These are phyloP conservation scores for Yamadazyma jaroonii DNA, from an alignment of 1,139 yeast species.

Conservation along the genomic window DNA sequence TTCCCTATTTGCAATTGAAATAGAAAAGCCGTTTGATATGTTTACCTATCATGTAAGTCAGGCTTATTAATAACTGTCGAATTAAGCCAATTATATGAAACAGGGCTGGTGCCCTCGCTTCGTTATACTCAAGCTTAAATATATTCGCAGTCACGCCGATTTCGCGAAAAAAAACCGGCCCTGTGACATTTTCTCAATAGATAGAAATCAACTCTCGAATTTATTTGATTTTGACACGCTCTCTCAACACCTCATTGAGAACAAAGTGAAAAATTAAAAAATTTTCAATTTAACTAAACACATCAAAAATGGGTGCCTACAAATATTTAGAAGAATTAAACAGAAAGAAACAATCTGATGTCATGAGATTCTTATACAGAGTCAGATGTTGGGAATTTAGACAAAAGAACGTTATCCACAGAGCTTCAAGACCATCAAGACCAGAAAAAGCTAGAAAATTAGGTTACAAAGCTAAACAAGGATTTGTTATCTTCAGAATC, in stretches of 20 bases:
- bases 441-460: conserved; percentile 99
- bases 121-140: too few species aligned
- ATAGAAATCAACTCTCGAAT: too few species aligned
- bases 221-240: neutral
- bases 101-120: too few species aligned
- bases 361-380: conserved; percentile 96
- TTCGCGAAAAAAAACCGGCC: too few species aligned
- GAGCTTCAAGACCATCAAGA: conserved; percentile 98
- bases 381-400: conserved; percentile 99
- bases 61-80: too few species aligned
- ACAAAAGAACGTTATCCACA: conserved; percentile 98
- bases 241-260: neutral
- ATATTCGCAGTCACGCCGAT: too few species aligned
- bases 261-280: conserved; percentile 10
- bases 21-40: too few species aligned
- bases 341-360: conserved; percentile 99
- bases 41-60: too few species aligned
- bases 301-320: conserved; percentile 92
- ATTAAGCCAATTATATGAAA: too few species aligned
- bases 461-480: conserved; percentile 99
- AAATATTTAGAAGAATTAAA: conserved; percentile 98
- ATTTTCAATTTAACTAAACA: conserved; percentile 8
- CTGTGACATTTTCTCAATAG: too few species aligned
- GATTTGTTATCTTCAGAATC: conserved; percentile 96
- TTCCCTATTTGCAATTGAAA: too few species aligned